phyloP scores from a whole-genome alignment of 306 rosid genomes.

The Vigna radiata region DNA sequence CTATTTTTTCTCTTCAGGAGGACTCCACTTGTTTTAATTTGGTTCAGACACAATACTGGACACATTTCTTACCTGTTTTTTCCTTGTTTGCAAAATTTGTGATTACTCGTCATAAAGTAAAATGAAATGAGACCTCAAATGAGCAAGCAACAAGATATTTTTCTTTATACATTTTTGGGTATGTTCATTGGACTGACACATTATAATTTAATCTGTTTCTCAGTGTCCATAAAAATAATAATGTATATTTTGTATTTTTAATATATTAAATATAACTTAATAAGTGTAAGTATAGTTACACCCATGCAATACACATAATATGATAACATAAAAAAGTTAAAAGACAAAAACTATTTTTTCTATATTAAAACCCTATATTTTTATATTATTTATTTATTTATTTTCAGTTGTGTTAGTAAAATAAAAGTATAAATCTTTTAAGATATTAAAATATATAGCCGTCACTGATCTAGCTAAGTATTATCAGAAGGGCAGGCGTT shows the following conservation, averaged over 20 bases:
- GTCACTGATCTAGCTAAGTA: not conserved
- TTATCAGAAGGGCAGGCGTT: not conserved
- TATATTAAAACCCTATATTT: not conserved
- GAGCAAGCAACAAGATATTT: not conserved
- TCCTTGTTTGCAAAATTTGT: not conserved
- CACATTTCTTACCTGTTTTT: not conserved
- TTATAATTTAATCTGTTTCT: slow-evolving; percentile 3
- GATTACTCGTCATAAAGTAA: not conserved
- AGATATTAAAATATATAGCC: slow-evolving; percentile 1
- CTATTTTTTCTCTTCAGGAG: not conserved
- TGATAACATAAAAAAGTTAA: not conserved
- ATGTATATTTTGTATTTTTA: not conserved
- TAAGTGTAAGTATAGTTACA: not conserved
- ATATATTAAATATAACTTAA: not conserved
- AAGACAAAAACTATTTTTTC: not conserved
- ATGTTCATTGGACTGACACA: slow-evolving; percentile 35
- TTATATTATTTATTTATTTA: not conserved
- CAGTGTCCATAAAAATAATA: not conserved
- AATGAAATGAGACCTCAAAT: not conserved
- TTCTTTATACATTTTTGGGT: not conserved
- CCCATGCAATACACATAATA: not conserved
- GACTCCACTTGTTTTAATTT: slow-evolving; percentile 21
- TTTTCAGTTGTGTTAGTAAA: too few species aligned
- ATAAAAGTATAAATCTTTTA: not conserved
- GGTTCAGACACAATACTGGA: slow-evolving; percentile 29